Percentiles rank a stretch among this genome's conserved stretches.
Evolutionary conservation across 1,284 basidiomycete genomes (phyloP).

Genomic region (Cryptococcus sp.): DNA sequence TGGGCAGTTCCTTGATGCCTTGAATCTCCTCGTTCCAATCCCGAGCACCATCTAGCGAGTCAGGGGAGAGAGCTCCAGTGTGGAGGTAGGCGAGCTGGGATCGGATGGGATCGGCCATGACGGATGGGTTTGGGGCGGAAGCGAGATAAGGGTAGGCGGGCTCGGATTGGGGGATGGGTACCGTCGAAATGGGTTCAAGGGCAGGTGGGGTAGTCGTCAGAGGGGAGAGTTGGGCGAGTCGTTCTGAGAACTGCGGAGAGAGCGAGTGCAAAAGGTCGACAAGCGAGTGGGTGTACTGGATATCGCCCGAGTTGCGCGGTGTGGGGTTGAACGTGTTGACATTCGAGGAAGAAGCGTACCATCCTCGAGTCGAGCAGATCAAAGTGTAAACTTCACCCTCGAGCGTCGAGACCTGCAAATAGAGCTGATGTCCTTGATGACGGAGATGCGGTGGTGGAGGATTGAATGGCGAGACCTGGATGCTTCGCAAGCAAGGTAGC

Average conservation of each 20-base stretch:
- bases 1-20: slow-evolving; percentile 53
- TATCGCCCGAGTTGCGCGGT: slow-evolving; percentile 34
- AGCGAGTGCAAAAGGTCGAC: slow-evolving; percentile 53
- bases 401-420: slow-evolving; percentile 52
- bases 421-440: slow-evolving; percentile 54
- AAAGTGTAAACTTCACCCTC: slow-evolving; percentile 54
- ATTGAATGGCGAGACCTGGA: slow-evolving; percentile 55
- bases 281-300: slow-evolving; percentile 48
- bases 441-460: slow-evolving; percentile 54
- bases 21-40: slow-evolving; percentile 60
- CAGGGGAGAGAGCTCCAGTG: slow-evolving; percentile 51
- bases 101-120: slow-evolving; percentile 50
- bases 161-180: slow-evolving; percentile 52
- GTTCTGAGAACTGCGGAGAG: slow-evolving; percentile 45
- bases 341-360: slow-evolving; percentile 52
- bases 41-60: slow-evolving; percentile 52
- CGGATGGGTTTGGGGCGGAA: slow-evolving; percentile 36
- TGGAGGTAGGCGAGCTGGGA: slow-evolving; percentile 55
- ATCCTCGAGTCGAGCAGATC: slow-evolving; percentile 52
- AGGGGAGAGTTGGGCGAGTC: slow-evolving; percentile 39
- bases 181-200: slow-evolving; percentile 46
- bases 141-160: slow-evolving; percentile 55
- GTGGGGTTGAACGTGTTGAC: slow-evolving; percentile 48
- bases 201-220: slow-evolving; percentile 29
- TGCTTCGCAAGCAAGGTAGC: slow-evolving; percentile 46